Conservation (phyloP, 1,284 basidiomycete genomes). For the Malassezia cuniculi region DNA sequence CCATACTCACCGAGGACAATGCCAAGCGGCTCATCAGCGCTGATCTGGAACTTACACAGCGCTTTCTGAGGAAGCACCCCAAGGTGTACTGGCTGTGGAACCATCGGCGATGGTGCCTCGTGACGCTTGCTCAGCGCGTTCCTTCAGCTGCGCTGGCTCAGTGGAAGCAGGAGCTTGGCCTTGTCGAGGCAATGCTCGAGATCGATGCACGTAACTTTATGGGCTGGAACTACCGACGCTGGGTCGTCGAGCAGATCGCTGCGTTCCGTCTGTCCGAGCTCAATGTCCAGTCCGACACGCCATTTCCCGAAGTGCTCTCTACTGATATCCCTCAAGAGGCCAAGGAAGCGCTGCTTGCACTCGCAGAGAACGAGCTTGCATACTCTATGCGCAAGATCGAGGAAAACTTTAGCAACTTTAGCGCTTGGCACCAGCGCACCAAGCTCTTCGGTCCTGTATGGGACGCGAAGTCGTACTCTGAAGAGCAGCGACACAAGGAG, state of each 20-base stretch:
- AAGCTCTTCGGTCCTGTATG: constrained; percentile 64
- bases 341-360: constrained; percentile 6
- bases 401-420: constrained; percentile 90
- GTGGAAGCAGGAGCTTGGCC: constrained; percentile 30
- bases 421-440: constrained; percentile 93
- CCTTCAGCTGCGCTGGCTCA: constrained; percentile 4
- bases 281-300: background rate
- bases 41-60: constrained; percentile 35
- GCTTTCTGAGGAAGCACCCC: constrained; percentile 36
- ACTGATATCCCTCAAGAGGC: background rate
- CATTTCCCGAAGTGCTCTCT: background rate
- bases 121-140: constrained; percentile 10
- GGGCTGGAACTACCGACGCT: constrained; percentile 41
- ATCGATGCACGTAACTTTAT: constrained; percentile 39
- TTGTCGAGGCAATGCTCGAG: constrained; percentile 42
- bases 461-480: constrained; percentile 47
- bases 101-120: constrained; percentile 41
- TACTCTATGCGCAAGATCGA: constrained; percentile 76
- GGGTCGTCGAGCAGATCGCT: constrained; percentile 25
- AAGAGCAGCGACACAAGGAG: constrained; percentile 46
- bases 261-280: constrained; percentile 13
- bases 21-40: constrained; percentile 15
- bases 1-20: constrained; percentile 16
- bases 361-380: constrained; percentile 24
- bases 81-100: constrained; percentile 46